phyloP scores from a whole-genome alignment of 257 asterid species.

The Gentiana dahurica region DNA sequence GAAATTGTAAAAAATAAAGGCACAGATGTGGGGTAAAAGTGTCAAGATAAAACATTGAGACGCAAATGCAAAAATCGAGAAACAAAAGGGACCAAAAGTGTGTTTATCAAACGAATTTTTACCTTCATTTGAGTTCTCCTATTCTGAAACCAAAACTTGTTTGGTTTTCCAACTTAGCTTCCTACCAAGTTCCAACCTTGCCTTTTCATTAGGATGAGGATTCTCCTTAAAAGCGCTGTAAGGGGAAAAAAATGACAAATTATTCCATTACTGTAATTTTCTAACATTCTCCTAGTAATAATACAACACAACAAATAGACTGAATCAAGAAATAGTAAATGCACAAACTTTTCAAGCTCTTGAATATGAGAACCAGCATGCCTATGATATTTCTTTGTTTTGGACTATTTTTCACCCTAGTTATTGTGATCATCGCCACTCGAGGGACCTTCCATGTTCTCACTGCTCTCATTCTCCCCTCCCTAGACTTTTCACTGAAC shows the following conservation, averaged over 20 bases:
- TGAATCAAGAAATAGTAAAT: neutral
- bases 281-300: neutral
- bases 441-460: slow-evolving; percentile 54
- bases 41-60: no score
- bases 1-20: no score
- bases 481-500: slow-evolving; percentile 35
- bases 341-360: slow-evolving; percentile 63
- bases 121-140: slow-evolving; percentile 87
- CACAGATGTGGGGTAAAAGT: no score
- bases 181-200: slow-evolving; percentile 53
- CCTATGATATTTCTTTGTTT: slow-evolving; percentile 49
- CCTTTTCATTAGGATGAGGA: slow-evolving; percentile 83
- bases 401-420: slow-evolving; percentile 25
- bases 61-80: neutral
- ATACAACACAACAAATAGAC: neutral
- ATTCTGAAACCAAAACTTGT: slow-evolving; percentile 86
- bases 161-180: slow-evolving; percentile 46
- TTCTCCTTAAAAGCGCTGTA: slow-evolving; percentile 73
- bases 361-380: slow-evolving; percentile 71
- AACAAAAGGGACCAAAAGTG: no score
- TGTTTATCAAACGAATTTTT: neutral
- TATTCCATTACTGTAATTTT: neutral
- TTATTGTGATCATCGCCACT: slow-evolving; percentile 54
- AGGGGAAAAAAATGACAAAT: neutral
- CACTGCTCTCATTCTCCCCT: slow-evolving; percentile 30